Evolutionary conservation across 192 early-diverging fungal genomes (phyloP).

Genomic region (Spinellus fusiger): DNA sequence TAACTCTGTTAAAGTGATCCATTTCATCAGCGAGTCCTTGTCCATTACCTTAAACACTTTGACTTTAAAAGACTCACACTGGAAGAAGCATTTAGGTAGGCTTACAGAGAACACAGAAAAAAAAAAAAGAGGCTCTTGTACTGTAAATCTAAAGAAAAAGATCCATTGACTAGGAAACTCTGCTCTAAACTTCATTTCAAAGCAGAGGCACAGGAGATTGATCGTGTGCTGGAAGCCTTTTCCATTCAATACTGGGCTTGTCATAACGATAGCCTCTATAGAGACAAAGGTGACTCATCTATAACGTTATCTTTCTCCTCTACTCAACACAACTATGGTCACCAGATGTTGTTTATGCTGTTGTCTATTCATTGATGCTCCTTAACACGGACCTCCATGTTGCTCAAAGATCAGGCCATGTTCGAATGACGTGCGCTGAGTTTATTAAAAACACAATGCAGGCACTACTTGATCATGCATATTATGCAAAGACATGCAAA

Average conservation of each 20-base stretch:
- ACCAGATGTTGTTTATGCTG: conserved; percentile 76
- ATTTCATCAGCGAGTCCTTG: conserved; percentile 15
- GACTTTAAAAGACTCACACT: conserved; percentile 15
- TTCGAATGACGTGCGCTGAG: conserved; percentile 65
- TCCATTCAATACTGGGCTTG: conserved; percentile 76
- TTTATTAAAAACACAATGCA: conserved; percentile 68
- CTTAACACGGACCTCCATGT: conserved; percentile 92
- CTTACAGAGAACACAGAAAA: neutral
- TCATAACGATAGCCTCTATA: conserved; percentile 59
- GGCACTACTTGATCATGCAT: conserved; percentile 29
- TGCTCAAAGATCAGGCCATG: conserved; percentile 55
- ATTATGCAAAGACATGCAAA: neutral
- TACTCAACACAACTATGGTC: neutral
- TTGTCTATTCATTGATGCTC: conserved; percentile 78
- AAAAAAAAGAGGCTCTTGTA: neutral
- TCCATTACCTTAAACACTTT: conserved; percentile 21
- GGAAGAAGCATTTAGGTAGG: conserved; percentile 28
- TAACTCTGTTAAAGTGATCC: conserved; percentile 5
- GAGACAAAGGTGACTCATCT: conserved; percentile 29
- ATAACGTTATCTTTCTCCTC: too few species aligned
- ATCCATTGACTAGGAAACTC: conserved; percentile 38
- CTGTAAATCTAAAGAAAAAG: neutral
- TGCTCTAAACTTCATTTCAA: conserved; percentile 76
- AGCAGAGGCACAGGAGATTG: conserved; percentile 91
- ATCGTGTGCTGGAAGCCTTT: conserved; percentile 80